Conservation (phyloP, 108 stramenopile species). For the Cylindrotheca fusiformis region DNA sequence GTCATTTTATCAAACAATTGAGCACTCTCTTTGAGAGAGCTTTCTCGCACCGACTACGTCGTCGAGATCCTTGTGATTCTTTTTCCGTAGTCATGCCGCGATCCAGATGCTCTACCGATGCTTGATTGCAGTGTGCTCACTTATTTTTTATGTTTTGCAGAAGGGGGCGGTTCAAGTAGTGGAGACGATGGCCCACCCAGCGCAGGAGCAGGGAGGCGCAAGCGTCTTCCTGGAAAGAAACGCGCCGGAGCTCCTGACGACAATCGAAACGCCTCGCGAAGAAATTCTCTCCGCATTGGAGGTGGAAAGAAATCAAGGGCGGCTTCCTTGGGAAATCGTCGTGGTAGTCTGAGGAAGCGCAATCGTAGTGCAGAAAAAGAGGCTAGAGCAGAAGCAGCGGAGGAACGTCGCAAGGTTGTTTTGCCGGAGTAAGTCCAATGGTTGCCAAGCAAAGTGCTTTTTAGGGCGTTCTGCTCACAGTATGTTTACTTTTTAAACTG, state of each 20-base stretch:
- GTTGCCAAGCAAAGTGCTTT: background rate
- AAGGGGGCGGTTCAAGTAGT: conserved; percentile 10
- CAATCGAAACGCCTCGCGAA: conserved; percentile 27
- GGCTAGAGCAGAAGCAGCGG: conserved; percentile 55
- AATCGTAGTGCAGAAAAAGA: conserved; percentile 70
- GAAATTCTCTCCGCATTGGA: conserved; percentile 66
- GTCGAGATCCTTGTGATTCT: conserved; percentile 10
- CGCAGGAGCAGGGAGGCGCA: conserved; percentile 9
- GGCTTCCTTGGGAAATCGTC: conserved; percentile 39
- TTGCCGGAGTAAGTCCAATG: conserved; percentile 72
- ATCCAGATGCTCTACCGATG: too few species aligned
- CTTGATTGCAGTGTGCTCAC: too few species aligned
- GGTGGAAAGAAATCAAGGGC: conserved; percentile 61
- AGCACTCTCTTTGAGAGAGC: conserved; percentile 8
- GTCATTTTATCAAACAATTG: background rate
- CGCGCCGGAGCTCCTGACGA: conserved; percentile 31
- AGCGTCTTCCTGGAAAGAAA: conserved; percentile 7
- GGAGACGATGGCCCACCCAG: conserved; percentile 16
- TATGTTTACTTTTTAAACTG: conserved; percentile 5
- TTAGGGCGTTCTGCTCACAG: background rate
- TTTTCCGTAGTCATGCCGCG: too few species aligned
- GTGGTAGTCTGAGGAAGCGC: conserved; percentile 72
- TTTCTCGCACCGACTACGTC: background rate
- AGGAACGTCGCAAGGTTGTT: conserved; percentile 67
- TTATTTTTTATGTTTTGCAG: background rate